These are phyloP conservation scores for Nidula microcarpa DNA, from an alignment of 768 basidiomycete species.

Conservation along the genomic window DNA sequence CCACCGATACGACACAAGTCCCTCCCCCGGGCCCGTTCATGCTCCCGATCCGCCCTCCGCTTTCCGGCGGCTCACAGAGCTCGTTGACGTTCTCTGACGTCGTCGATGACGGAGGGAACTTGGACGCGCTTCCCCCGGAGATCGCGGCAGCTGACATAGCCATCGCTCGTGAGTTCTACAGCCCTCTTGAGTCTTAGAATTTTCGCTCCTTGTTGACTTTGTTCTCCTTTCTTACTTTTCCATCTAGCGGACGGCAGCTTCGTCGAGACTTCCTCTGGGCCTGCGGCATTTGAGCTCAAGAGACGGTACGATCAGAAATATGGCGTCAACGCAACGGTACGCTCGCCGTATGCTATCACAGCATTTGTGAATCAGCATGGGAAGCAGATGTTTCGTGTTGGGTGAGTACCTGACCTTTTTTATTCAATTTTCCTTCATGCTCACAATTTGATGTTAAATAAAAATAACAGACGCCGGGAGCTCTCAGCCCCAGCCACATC, in stretches of 20 bases:
- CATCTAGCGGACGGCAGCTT: slow-evolving; percentile 64
- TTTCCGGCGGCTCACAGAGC: slow-evolving; percentile 21
- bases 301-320: slow-evolving; percentile 65
- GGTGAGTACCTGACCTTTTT: slow-evolving; percentile 42
- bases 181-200: not conserved
- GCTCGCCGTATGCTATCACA: slow-evolving; percentile 82
- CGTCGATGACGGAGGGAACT: slow-evolving; percentile 24
- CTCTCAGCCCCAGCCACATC: slow-evolving; percentile 57
- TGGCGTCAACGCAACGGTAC: slow-evolving; percentile 62
- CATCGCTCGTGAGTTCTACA: slow-evolving; percentile 50
- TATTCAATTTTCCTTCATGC: not conserved
- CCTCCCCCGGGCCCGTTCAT: not conserved
- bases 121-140: slow-evolving; percentile 44
- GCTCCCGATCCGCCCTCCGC: not conserved
- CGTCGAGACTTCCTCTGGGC: slow-evolving; percentile 76
- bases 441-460: slow-evolving; percentile 1
- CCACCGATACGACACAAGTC: too few relatives aligned
- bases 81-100: slow-evolving; percentile 45
- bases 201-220: slow-evolving; percentile 2
- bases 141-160: slow-evolving; percentile 53
- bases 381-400: slow-evolving; percentile 71
- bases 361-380: slow-evolving; percentile 81
- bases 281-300: slow-evolving; percentile 76
- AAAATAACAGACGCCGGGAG: slow-evolving; percentile 47
- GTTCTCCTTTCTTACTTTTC: slow-evolving; percentile 9